Conservation (phyloP, 768 basidiomycete genomes). For the Termitomyces heimii region DNA sequence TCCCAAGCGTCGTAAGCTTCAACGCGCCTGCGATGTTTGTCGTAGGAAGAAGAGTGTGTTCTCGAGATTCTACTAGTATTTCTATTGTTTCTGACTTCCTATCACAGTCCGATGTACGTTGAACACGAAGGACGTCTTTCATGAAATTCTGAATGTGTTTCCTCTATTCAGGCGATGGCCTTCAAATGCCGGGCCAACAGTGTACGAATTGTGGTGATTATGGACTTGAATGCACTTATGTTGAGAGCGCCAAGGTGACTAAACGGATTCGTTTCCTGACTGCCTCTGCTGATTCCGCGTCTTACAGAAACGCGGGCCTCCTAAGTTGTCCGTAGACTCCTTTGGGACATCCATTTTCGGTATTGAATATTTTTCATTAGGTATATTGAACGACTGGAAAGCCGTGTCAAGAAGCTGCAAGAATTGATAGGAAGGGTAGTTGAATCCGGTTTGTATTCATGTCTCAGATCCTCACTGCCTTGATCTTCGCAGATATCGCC, state of each 20-base stretch:
- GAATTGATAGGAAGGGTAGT: slow-evolving; percentile 37
- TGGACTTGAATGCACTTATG: slow-evolving; percentile 60
- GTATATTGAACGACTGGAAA: slow-evolving; percentile 57
- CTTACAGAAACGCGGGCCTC: slow-evolving; percentile 48
- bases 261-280: not conserved
- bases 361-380: slow-evolving; percentile 16
- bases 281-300: not conserved
- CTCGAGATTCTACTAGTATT: not conserved
- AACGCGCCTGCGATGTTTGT: slow-evolving; percentile 79
- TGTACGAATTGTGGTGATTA: slow-evolving; percentile 69
- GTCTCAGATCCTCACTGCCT: not conserved
- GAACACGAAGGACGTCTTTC: not conserved
- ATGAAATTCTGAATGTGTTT: not conserved
- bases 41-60: slow-evolving; percentile 74
- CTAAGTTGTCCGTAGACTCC: slow-evolving; percentile 41
- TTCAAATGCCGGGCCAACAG: slow-evolving; percentile 52
- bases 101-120: slow-evolving; percentile 55
- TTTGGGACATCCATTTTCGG: not conserved
- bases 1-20: slow-evolving; percentile 51
- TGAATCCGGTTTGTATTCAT: not conserved
- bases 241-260: slow-evolving; percentile 62
- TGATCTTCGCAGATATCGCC: slow-evolving; percentile 50
- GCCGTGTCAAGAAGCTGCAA: slow-evolving; percentile 53
- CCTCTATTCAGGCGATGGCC: slow-evolving; percentile 52
- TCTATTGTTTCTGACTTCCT: not conserved